These are phyloP conservation scores for Mucor velutinosus DNA, from an alignment of 371 early-diverging fungal genomes.

Conservation along the genomic window DNA sequence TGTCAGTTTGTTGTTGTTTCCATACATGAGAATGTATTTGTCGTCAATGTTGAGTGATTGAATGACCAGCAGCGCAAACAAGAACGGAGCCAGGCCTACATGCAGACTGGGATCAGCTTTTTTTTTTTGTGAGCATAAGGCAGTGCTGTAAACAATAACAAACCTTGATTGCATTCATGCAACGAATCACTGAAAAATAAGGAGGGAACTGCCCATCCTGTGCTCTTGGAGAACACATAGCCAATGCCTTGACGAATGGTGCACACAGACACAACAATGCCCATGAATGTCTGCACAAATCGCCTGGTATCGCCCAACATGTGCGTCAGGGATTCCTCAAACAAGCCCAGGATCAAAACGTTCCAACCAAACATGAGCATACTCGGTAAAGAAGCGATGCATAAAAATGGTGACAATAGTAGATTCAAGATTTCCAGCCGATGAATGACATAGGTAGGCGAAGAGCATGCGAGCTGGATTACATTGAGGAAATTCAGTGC, in stretches of 20 bases:
- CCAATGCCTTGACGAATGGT: conserved; percentile 40
- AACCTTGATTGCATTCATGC: conserved; percentile 58
- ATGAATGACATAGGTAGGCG: conserved; percentile 33
- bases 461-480: conserved; percentile 25
- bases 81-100: conserved; percentile 47
- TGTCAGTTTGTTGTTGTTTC: conserved; percentile 30
- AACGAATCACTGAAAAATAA: conserved; percentile 52
- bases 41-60: conserved; percentile 44
- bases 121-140: not conserved
- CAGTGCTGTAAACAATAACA: not conserved
- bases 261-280: conserved; percentile 21
- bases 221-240: conserved; percentile 45
- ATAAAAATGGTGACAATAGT: conserved; percentile 32
- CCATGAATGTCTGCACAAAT: conserved; percentile 24
- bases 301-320: conserved; percentile 29
- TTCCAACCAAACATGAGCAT: conserved; percentile 26
- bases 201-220: conserved; percentile 48
- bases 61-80: conserved; percentile 47
- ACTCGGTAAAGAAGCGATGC: conserved; percentile 8
- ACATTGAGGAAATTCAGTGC: conserved; percentile 18
- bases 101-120: not conserved
- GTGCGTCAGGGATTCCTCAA: conserved; percentile 35
- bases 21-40: conserved; percentile 36
- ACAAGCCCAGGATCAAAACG: conserved; percentile 28
- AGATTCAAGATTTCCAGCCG: conserved; percentile 24